Conservation (phyloP, 2,329 filamentous ascomycete species). For the Pseudogymnoascus sp. region DNA sequence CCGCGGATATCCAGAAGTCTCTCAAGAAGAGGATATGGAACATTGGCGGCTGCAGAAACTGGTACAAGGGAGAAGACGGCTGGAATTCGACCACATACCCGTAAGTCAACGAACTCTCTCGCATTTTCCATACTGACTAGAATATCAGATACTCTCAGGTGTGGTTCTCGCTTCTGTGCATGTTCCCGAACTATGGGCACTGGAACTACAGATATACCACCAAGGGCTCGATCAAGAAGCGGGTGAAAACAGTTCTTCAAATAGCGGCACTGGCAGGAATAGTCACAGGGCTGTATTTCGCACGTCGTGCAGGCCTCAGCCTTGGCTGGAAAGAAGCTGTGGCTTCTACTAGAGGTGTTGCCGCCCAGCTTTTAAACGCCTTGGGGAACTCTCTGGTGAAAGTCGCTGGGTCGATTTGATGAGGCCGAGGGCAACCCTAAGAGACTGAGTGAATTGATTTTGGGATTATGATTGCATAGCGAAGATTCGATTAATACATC, state of each 20-base stretch:
- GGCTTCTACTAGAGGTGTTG: neutral
- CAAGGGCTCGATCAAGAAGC: conserved; percentile 34
- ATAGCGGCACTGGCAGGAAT: neutral
- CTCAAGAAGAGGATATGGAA: conserved; percentile 40
- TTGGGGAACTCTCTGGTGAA: neutral
- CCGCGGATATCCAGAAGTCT: conserved; percentile 37
- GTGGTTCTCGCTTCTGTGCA: conserved; percentile 41
- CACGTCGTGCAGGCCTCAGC: neutral
- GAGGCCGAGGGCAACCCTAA: neutral
- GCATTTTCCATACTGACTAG: conserved; percentile 14
- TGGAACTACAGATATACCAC: conserved; percentile 44
- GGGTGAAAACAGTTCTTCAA: conserved; percentile 11
- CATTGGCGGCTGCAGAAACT: conserved; percentile 37
- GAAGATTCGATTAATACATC: neutral
- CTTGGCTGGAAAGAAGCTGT: neutral
- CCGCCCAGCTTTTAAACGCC: neutral
- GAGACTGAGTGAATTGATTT: neutral
- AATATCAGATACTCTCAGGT: conserved; percentile 39
- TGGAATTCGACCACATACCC: conserved; percentile 45
- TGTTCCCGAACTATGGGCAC: conserved; percentile 45
- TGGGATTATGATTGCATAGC: neutral
- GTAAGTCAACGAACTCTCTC: conserved; percentile 23
- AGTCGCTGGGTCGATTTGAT: neutral
- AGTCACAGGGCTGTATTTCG: neutral
- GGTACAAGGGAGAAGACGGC: conserved; percentile 38